phyloP scores from a whole-genome alignment of 208 protist species.

The Wallacemonas sp. region DNA sequence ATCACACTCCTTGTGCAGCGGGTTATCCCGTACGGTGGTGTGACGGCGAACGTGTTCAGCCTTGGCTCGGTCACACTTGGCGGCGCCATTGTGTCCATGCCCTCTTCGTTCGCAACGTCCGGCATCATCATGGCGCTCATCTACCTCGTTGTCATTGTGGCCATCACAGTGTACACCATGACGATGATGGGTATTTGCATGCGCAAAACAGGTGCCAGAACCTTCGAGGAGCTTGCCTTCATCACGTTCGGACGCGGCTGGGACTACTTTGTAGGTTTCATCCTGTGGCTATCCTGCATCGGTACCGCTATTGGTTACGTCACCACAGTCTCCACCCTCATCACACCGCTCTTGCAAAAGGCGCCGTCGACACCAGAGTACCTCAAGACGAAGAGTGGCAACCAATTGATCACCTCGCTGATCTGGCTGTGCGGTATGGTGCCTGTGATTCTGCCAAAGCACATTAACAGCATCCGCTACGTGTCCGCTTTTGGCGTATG shows the following conservation, averaged over 20 bases:
- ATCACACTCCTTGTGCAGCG: conserved; percentile 7
- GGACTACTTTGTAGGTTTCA: conserved; percentile 62
- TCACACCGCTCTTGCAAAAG: conserved; percentile 46
- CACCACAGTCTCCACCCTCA: conserved; percentile 50
- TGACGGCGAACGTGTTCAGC: conserved; percentile 48
- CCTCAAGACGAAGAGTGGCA: conserved; percentile 32
- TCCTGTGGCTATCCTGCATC: conserved; percentile 59
- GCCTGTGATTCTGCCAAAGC: conserved; percentile 60
- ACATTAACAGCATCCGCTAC: conserved; percentile 77
- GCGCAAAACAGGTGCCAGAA: conserved; percentile 42
- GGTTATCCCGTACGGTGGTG: conserved; percentile 42
- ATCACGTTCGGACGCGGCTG: conserved; percentile 38
- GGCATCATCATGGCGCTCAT: conserved; percentile 58
- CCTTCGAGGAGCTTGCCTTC: conserved; percentile 50
- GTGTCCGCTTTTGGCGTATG: conserved; percentile 51
- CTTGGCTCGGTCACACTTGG: conserved; percentile 54
- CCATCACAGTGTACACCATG: conserved; percentile 60
- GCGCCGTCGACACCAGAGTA: conserved; percentile 30
- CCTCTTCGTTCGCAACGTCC: conserved; percentile 40
- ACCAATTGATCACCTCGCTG: conserved; percentile 32
- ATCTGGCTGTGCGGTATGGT: conserved; percentile 65
- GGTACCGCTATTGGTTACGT: conserved; percentile 75
- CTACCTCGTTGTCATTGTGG: conserved; percentile 49
- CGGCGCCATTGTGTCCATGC: conserved; percentile 52
- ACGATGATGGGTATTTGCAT: conserved; percentile 41